These are phyloP conservation scores for Sclerotinia borealis DNA, from an alignment of 2,329 filamentous ascomycete species.

Conservation along the genomic window DNA sequence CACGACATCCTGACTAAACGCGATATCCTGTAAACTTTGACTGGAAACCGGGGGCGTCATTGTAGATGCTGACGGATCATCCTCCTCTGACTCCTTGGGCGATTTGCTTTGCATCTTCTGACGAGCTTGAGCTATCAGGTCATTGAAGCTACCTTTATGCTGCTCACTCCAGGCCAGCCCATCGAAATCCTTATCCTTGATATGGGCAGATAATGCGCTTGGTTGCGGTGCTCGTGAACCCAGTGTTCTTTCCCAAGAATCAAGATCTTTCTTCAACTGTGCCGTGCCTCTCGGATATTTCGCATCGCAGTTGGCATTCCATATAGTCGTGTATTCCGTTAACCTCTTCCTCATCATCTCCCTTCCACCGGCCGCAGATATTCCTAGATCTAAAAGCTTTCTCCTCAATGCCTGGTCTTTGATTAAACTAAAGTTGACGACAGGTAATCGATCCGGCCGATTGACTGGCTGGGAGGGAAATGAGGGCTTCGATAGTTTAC, in stretches of 20 bases:
- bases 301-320: conserved; percentile 96
- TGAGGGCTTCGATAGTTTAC: conserved; percentile 17
- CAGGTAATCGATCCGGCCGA: conserved; percentile 48
- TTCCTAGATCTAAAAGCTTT: conserved; percentile 74
- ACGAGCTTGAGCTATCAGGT: conserved; percentile 71
- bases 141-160: conserved; percentile 70
- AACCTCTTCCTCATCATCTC: conserved; percentile 71
- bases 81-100: background rate
- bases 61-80: conserved; percentile 1
- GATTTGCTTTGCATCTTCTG: conserved; percentile 34
- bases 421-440: conserved; percentile 81
- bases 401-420: conserved; percentile 72
- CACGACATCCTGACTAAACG: background rate
- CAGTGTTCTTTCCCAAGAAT: conserved; percentile 80
- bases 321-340: conserved; percentile 89
- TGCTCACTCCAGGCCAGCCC: conserved; percentile 65
- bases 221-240: conserved; percentile 48
- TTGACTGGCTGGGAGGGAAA: background rate
- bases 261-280: conserved; percentile 72
- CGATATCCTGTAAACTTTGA: background rate
- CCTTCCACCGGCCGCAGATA: conserved; percentile 64
- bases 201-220: conserved; percentile 39
- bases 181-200: conserved; percentile 89
- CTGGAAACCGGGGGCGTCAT: background rate
- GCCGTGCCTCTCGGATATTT: conserved; percentile 61